phyloP scores from a whole-genome alignment of 23 red algal species.

The Cyanidiococcus yangmingshanensis region DNA sequence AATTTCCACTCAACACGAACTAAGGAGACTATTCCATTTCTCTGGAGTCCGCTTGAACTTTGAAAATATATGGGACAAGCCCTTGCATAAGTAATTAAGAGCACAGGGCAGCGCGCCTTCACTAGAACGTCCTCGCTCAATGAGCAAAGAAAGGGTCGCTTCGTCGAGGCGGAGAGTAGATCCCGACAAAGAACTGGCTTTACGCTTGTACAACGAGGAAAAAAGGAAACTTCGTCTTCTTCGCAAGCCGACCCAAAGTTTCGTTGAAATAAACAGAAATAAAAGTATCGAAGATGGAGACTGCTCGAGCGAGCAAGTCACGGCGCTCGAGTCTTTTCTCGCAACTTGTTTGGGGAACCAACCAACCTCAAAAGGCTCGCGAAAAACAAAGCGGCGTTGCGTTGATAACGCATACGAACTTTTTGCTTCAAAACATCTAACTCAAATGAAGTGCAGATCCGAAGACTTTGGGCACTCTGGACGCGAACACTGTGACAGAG shows the following conservation, averaged over 20 bases:
- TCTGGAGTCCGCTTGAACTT: too few species aligned
- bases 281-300: not conserved
- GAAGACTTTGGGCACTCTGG: not conserved
- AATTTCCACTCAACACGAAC: too few species aligned
- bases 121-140: too few species aligned
- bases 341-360: not conserved
- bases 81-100: too few species aligned
- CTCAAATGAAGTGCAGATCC: not conserved
- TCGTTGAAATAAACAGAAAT: not conserved
- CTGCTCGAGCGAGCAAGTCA: not conserved
- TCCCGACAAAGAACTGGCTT: not conserved
- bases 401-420: not conserved
- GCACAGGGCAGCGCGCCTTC: too few species aligned
- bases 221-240: not conserved
- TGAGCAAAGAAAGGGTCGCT: too few species aligned
- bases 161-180: too few species aligned
- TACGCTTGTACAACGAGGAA: slow-evolving; percentile 1
- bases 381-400: not conserved
- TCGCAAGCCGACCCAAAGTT: not conserved
- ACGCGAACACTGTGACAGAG: not conserved
- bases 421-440: not conserved
- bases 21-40: too few species aligned
- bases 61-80: too few species aligned
- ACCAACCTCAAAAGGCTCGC: not conserved
- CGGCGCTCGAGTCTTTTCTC: not conserved